Base-by-base conservation (phyloP, 2,329 filamentous ascomycete genomes). In the Fusarium sp. region DNA sequence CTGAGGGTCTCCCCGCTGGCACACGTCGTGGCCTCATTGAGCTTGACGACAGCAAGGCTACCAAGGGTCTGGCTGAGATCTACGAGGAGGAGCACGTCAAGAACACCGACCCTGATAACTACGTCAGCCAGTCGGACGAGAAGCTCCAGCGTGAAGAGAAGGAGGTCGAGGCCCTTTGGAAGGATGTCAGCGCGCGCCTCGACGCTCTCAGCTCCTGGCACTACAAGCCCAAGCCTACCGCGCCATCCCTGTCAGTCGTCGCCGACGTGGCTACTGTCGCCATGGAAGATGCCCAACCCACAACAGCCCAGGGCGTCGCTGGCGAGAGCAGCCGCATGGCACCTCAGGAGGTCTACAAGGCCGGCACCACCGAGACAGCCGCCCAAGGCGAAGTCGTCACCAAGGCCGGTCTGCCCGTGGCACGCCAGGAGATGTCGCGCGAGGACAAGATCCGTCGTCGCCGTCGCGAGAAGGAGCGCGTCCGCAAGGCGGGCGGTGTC, bases 281-380 rank as follows among this genome's bases (percentile, higher is more conserved):
- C 76, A 97, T 98, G 93, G 97, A 99, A 85, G 97, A 99, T 80
- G 96, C 95, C 2, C 93, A 97, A 78, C 96, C 97, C 9, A 92
- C 93, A 18, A 94, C 93, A 1, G 93, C 94, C 50, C 92, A 92
- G 79, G 94, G 93, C 48, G 90, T 95, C 68, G 87, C 88, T 16
- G 91, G 91, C 64, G 89, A 88, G 54, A 86, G 90, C 74, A 94
- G 92, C 79, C 93, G 93, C 86, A 89, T 99, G 69, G 97, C 97
- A 54, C 97, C 97, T 4, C 97, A 98, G 81, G 97, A 99, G 83
- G 88, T 99, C 29, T 99, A 98, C 86, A 92, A 91, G 78, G 91
- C 94, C n/a, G 92, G 93, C 67, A 58, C 73, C 48, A 91, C 92
- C 20, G 91, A 92, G 71, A 91, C 84, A 16, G 86, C 86, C 54